Evolutionary conservation across 306 rosid species (phyloP).

Genomic region (Argentina anserina): DNA sequence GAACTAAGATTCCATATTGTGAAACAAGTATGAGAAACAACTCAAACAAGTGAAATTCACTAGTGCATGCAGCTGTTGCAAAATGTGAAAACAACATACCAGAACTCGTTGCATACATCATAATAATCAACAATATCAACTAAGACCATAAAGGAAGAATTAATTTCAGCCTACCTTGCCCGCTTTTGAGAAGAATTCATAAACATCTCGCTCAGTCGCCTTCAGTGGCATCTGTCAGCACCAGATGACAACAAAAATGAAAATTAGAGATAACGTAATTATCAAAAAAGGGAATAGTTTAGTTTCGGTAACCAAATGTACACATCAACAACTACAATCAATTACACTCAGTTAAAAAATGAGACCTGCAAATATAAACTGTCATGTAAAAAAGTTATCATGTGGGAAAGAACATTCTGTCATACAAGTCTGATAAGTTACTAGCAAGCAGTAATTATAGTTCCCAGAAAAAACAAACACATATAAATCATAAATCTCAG

Average conservation of each 20-base stretch:
- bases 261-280: slow-evolving; percentile 20
- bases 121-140: background rate
- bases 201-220: slow-evolving; percentile 92
- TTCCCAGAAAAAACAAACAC: background rate
- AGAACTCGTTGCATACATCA: background rate
- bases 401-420: background rate
- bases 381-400: background rate
- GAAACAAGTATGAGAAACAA: slow-evolving; percentile 5
- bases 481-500: background rate
- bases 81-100: background rate
- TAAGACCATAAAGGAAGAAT: background rate
- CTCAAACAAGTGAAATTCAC: background rate
- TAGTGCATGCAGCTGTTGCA: slow-evolving; percentile 2
- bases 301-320: background rate
- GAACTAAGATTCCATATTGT: slow-evolving; percentile 21
- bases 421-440: background rate
- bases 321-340: background rate
- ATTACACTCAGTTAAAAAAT: background rate
- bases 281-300: slow-evolving; percentile 6
- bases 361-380: background rate
- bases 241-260: slow-evolving; percentile 22
- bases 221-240: slow-evolving; percentile 87
- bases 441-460: background rate
- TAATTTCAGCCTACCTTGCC: slow-evolving; percentile 72
- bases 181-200: slow-evolving; percentile 89